Evolutionary conservation across 345 rosid genomes (phyloP).

Genomic region (Reutealis trisperma): DNA sequence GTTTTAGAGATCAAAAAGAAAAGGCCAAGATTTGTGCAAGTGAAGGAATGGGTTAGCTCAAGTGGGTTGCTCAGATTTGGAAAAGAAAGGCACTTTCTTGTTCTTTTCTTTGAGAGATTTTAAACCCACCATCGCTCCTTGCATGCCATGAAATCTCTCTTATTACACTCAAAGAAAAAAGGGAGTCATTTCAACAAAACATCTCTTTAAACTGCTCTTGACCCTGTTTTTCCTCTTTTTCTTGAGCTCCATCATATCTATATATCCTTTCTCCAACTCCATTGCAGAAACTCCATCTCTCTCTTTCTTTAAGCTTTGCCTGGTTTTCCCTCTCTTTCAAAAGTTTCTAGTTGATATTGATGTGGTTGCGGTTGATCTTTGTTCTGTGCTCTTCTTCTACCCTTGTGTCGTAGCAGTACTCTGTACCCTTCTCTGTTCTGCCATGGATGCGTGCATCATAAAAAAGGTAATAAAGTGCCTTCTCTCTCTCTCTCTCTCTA

Average conservation of each 20-base stretch:
- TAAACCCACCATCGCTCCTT: slow-evolving; percentile 15
- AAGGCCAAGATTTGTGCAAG: slow-evolving; percentile 5
- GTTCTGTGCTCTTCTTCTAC: slow-evolving; percentile 8
- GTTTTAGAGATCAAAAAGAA: slow-evolving; percentile 17
- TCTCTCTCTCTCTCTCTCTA: slow-evolving; percentile 13
- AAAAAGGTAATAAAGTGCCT: slow-evolving; percentile 45
- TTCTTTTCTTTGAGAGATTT: slow-evolving; percentile 15
- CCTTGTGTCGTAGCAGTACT: slow-evolving; percentile 30
- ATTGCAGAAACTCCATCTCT: slow-evolving; percentile 18
- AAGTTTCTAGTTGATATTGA: background rate
- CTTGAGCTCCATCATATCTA: slow-evolving; percentile 29
- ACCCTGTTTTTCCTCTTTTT: slow-evolving; percentile 17
- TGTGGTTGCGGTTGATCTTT: background rate
- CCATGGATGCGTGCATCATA: slow-evolving; percentile 61
- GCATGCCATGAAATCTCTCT: slow-evolving; percentile 36
- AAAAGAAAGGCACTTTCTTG: slow-evolving; percentile 11
- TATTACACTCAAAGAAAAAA: slow-evolving; percentile 14
- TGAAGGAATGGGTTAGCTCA: background rate
- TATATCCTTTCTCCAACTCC: slow-evolving; percentile 16
- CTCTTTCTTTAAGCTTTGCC: background rate
- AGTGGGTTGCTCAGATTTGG: slow-evolving; percentile 22
- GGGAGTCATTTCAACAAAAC: slow-evolving; percentile 29
- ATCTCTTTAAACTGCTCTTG: background rate
- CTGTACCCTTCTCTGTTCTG: slow-evolving; percentile 39
- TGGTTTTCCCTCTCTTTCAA: background rate